Evolutionary conservation across 495 filamentous ascomycete genomes (phyloP), one percentile per base, ranked within the genome.

Genomic region (Neurospora cerealis): DNA sequence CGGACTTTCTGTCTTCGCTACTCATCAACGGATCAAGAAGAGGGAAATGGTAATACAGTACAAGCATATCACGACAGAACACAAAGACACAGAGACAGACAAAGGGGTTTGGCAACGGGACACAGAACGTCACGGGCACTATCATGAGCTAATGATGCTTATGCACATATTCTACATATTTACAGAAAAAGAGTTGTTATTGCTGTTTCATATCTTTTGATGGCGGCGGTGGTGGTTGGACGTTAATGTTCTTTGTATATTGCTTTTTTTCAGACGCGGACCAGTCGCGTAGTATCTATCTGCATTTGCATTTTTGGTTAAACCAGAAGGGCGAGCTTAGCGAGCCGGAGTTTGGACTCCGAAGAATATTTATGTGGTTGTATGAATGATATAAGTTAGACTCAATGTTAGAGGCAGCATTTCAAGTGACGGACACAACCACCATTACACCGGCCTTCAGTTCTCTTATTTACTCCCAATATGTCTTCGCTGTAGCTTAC

Each of bases 1-100:
- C 80, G 17, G 77, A 81, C 21, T 80, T 81, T 48, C n/a, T 81
- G 72, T 40, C 36, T n/a, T 48, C 62, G 3, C 36, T 80, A 0
- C 44, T 79, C 3, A 73, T 74, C 46, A 74, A 70, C 4, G 54
- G 54, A 4, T 32, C 28, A 3, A 36, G 15, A 10, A 19, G 28
- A 34, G 24, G 24, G 15, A 66, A 66, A 36, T 66, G 54, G 54
- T 66, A 66, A 66, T 34, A 66, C 28, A 34, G 54, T 66, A 32
- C 54, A 66, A 36, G 13, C 2, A 66, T 34, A 66, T 66, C 54
- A 66, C 54, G 54, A 66, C 54, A 66, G 54, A 66, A 19, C 28
- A 32, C 9, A 10, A 2, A 66, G 17, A 66, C 28, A 34, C 54
- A 66, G 13, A 34, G 15, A 66, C 28, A 34, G 24, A 62, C 54